Conservation (phyloP, 768 basidiomycete species). For the Podaxis pistillaris region DNA sequence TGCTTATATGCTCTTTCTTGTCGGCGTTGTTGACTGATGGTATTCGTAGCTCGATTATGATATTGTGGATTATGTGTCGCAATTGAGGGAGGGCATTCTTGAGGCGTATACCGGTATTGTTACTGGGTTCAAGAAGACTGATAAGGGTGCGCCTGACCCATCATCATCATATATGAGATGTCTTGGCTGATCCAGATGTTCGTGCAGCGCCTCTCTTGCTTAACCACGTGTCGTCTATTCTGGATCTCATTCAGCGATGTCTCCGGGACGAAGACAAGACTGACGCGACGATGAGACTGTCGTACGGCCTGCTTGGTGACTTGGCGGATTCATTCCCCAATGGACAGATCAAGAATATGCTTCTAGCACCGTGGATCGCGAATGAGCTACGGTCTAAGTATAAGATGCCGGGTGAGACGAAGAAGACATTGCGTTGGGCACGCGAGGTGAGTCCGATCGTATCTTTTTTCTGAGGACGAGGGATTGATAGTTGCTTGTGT, state of each 20-base stretch:
- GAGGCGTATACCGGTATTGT: slow-evolving; percentile 97
- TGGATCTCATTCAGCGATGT: slow-evolving; percentile 80
- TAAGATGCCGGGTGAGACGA: slow-evolving; percentile 74
- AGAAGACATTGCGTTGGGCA: slow-evolving; percentile 91
- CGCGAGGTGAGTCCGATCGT: slow-evolving; percentile 63
- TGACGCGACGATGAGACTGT: slow-evolving; percentile 71
- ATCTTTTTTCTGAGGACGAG: background rate
- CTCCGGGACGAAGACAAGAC: slow-evolving; percentile 80
- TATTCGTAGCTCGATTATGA: slow-evolving; percentile 72
- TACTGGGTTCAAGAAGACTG: slow-evolving; percentile 82
- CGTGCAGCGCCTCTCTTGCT: slow-evolving; percentile 52
- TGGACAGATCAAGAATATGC: slow-evolving; percentile 75
- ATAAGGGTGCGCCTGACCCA: slow-evolving; percentile 54
- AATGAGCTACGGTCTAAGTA: slow-evolving; percentile 69
- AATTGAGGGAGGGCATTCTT: slow-evolving; percentile 90
- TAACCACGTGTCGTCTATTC: slow-evolving; percentile 67
- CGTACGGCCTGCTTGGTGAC: slow-evolving; percentile 89
- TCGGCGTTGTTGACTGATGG: slow-evolving; percentile 8
- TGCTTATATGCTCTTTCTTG: slow-evolving; percentile 9
- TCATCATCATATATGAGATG: background rate
- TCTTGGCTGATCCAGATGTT: slow-evolving; percentile 14
- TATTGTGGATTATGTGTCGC: slow-evolving; percentile 87
- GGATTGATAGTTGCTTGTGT: slow-evolving; percentile 3
- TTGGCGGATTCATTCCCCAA: slow-evolving; percentile 84
- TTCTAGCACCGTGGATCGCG: slow-evolving; percentile 80